Base-by-base conservation (phyloP, 2,329 filamentous ascomycete genomes). In the Rachicladosporium sp. region DNA sequence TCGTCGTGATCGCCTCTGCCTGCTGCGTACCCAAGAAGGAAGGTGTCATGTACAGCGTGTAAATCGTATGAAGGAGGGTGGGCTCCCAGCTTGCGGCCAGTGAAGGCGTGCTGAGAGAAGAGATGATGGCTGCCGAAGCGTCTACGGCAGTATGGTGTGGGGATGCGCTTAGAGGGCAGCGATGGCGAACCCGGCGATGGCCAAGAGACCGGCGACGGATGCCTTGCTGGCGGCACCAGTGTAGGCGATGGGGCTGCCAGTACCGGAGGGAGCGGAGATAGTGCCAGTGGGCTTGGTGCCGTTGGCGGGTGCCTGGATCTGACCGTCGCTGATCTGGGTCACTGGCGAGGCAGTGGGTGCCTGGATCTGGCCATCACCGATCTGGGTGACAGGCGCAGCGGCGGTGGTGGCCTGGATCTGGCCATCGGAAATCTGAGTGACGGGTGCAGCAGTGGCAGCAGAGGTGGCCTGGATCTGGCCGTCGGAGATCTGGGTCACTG, bases 381-480 rank as follows among this genome's bases (percentile, higher is more conserved):
- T 47, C 46, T 47, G 51, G 12, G 41, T 41, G 29, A 38, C 37
- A 23, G 40, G 40, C 21, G 36, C 29, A 29, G 36, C 36, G 21
- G 31, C 35, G 13, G 35, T 40, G 35, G 29, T 40, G 12, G 43
- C 44, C 39, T 52, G 53, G 36, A 53, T 44, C 46, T 55, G 53
- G 2, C 46, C 54, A 39, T 56, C 54, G 31, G 41, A 34, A 41
- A 54, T 52, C 49, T 56, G 49, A 6, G 52, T 47, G 35, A 54
- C 46, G 9, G 47, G 34, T 6, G 45, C 29, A 31, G 33, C 40
- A 29, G 46, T 41, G 39, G 37, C 35, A 32, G 43, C 41, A 12
- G 49, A 39, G n/a, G 42, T 42, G 8, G 50, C 54, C 19, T 52
- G 51, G 31, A 55, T 40, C 45, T 59, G 57, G n/a, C 54, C 57